Evolutionary conservation across 345 rosid species (phyloP).

Genomic region (Clausena lansium): DNA sequence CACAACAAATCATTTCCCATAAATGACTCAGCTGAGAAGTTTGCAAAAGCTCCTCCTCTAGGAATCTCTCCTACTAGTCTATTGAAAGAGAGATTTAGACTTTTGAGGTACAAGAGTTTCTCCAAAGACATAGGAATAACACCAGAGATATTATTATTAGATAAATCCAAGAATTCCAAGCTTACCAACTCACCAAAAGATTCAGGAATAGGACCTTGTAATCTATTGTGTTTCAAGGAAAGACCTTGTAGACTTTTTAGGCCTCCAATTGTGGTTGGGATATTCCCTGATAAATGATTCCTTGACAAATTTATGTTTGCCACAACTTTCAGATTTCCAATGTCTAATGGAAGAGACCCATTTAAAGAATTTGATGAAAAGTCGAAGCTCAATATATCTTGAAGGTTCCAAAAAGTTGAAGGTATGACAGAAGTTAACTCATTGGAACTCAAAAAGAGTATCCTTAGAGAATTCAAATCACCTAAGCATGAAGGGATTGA

Average conservation of each 20-base stretch:
- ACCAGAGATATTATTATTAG: conserved; percentile 7
- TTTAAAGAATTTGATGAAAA: conserved; percentile 9
- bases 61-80: conserved; percentile 18
- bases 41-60: neutral
- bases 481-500: conserved; percentile 11
- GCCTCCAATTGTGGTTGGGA: neutral
- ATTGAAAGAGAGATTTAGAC: conserved; percentile 10
- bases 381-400: neutral
- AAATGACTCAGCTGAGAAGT: conserved; percentile 6
- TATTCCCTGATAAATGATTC: conserved; percentile 2
- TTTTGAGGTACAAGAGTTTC: neutral
- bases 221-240: neutral
- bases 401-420: conserved; percentile 9
- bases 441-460: neutral
- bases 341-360: neutral
- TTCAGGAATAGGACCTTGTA: conserved; percentile 17
- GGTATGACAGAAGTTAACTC: neutral
- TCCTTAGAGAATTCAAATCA: neutral
- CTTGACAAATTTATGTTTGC: neutral
- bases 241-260: neutral
- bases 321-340: conserved; percentile 9
- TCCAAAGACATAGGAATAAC: conserved; percentile 14
- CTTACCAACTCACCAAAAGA: conserved; percentile 3
- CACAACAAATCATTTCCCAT: conserved; percentile 9
- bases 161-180: conserved; percentile 15